A percentile compares a stretch with the other conserved stretches of the same genome.
Conservation (phyloP, 164 flowering plant genomes). For the Protea cynaroides region DNA sequence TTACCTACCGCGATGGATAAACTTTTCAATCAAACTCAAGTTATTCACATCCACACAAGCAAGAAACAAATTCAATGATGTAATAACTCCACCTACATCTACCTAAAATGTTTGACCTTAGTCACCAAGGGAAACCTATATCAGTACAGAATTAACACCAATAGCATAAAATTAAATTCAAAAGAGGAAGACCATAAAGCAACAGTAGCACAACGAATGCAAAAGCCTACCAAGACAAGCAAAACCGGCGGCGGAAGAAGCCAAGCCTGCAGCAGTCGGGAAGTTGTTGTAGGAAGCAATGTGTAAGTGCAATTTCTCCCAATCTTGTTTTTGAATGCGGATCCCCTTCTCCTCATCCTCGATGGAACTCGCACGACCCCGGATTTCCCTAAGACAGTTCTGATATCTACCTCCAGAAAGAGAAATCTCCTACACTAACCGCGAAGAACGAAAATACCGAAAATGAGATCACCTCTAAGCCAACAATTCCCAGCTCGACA, state of each 20-base stretch:
- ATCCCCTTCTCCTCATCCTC: constrained; percentile 79
- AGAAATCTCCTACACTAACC: constrained; percentile 81
- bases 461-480: neutral
- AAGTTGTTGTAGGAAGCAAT: constrained; percentile 91
- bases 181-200: neutral
- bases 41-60: no score
- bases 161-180: neutral
- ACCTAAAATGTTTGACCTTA: no score
- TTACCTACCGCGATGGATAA: no score
- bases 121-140: no score
- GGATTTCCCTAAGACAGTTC: constrained; percentile 79
- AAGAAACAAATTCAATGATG: no score
- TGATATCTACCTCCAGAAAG: constrained; percentile 77
- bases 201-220: neutral
- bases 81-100: no score
- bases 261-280: constrained; percentile 98
- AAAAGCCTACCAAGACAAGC: constrained; percentile 78
- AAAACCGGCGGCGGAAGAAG: constrained; percentile 97
- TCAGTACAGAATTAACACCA: no score
- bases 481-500: neutral
- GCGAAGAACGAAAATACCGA: constrained; percentile 5
- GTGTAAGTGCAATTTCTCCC: constrained; percentile 76
- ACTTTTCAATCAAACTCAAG: no score
- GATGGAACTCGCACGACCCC: constrained; percentile 57
- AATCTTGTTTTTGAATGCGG: constrained; percentile 63